phyloP scores from a whole-genome alignment of 2,329 filamentous ascomycete genomes.

The Alternaria conjuncta region DNA sequence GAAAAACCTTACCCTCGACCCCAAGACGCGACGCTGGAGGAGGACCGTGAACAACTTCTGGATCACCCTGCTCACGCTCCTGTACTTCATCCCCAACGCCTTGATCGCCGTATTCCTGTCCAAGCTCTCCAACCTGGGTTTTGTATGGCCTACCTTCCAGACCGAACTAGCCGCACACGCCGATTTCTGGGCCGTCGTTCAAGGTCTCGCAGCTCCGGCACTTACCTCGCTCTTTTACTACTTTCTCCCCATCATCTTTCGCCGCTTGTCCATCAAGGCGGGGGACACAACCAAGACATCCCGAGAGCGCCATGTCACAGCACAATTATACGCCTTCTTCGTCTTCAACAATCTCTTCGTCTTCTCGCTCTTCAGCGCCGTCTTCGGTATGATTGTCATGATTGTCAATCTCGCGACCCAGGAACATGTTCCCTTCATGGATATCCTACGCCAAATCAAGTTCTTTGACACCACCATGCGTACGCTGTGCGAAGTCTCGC shows the following conservation, averaged over 20 bases:
- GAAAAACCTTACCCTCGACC: constrained; percentile 83
- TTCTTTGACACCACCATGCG: constrained; percentile 70
- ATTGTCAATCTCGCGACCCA: constrained; percentile 66
- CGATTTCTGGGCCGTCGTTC: constrained; percentile 81
- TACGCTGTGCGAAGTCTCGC: constrained; percentile 80
- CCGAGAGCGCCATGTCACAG: constrained; percentile 87
- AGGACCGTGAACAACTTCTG: constrained; percentile 82
- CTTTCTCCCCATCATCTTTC: constrained; percentile 87
- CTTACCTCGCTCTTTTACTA: constrained; percentile 88
- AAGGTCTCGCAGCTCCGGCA: constrained; percentile 89
- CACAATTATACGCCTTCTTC: constrained; percentile 93
- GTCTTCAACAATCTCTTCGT: constrained; percentile 96
- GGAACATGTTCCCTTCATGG: constrained; percentile 63
- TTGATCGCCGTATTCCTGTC: constrained; percentile 93
- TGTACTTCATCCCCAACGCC: constrained; percentile 93
- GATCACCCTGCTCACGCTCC: constrained; percentile 77
- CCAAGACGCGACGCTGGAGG: constrained; percentile 72
- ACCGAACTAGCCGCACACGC: constrained; percentile 67
- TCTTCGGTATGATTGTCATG: constrained; percentile 74
- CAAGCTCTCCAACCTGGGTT: constrained; percentile 79
- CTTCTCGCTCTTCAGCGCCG: constrained; percentile 87
- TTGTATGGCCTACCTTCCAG: constrained; percentile 79
- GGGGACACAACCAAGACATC: constrained; percentile 93
- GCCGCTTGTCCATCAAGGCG: constrained; percentile 79
- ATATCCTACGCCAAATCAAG: constrained; percentile 69